Evolutionary conservation across 139 green algal genomes (phyloP).

Genomic region (Tetratostichococcus sp.): DNA sequence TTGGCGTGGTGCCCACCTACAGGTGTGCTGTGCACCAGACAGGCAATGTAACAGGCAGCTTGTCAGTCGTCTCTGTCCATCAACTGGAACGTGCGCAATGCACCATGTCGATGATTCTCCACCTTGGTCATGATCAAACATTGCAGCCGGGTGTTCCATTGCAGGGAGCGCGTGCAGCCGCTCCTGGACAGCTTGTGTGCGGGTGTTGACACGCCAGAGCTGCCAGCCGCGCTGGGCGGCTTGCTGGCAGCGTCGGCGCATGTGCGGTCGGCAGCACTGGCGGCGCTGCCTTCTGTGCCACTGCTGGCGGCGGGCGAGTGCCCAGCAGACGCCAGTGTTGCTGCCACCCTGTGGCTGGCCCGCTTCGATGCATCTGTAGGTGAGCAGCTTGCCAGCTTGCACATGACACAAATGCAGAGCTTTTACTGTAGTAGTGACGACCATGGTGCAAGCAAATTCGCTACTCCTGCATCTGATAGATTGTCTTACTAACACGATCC

Average conservation of each 20-base stretch:
- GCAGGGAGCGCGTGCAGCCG: conserved; percentile 59
- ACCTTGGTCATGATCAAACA: too few species aligned
- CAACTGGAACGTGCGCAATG: too few species aligned
- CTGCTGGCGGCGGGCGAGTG: conserved; percentile 15
- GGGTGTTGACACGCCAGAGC: conserved; percentile 39
- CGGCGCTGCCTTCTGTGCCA: conserved; percentile 57
- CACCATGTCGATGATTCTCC: too few species aligned
- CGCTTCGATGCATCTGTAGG: conserved; percentile 20
- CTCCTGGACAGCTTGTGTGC: conserved; percentile 66
- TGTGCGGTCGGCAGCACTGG: conserved; percentile 57
- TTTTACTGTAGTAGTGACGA: too few species aligned
- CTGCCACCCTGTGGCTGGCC: conserved; percentile 54
- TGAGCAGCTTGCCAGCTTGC: neutral
- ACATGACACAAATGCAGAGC: too few species aligned
- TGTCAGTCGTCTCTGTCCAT: too few species aligned
- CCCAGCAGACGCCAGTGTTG: conserved; percentile 11
- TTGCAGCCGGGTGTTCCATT: neutral
- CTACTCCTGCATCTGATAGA: too few species aligned
- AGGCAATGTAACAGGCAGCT: too few species aligned
- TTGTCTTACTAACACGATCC: too few species aligned
- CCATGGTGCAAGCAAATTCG: too few species aligned
- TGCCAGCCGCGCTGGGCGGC: conserved; percentile 48
- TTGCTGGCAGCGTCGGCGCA: conserved; percentile 29
- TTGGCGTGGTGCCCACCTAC: conserved; percentile 68
- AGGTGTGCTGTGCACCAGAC: conserved; percentile 26